Conservation (phyloP, 495 filamentous ascomycete species). For the Talaromyces trachyspermus region DNA sequence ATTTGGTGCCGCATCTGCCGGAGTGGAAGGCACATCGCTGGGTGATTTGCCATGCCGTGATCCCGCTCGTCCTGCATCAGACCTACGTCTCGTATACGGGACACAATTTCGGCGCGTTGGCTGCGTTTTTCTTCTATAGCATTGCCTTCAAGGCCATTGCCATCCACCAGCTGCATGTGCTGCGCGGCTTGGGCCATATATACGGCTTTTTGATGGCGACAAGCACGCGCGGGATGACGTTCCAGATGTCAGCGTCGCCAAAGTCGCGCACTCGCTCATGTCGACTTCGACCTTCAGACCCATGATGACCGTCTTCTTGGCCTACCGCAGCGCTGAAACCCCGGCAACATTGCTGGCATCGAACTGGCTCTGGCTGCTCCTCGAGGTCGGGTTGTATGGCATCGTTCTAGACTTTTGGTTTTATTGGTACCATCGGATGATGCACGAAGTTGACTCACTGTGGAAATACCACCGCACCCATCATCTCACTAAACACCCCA, state of each 20-base stretch:
- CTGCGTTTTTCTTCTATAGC: conserved; percentile 23
- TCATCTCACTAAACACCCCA: conserved; percentile 16
- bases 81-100: conserved; percentile 21
- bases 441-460: conserved; percentile 12
- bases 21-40: conserved; percentile 27
- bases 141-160: conserved; percentile 23
- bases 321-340: conserved; percentile 15
- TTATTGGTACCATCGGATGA: conserved; percentile 13
- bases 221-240: conserved; percentile 10
- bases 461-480: conserved; percentile 18
- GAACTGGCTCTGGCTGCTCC: conserved; percentile 13
- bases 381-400: conserved; percentile 10
- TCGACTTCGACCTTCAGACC: conserved; percentile 17
- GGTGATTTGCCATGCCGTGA: conserved; percentile 19
- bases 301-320: conserved; percentile 15
- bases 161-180: conserved; percentile 25
- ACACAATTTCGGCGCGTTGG: conserved; percentile 18
- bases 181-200: conserved; percentile 22
- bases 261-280: conserved; percentile 12
- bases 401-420: conserved; percentile 7
- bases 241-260: conserved; percentile 8
- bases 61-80: conserved; percentile 23
- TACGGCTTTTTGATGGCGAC: conserved; percentile 11
- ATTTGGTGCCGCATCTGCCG: conserved; percentile 20
- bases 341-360: conserved; percentile 14